These are phyloP conservation scores for Moelleriella libera DNA, from an alignment of 2,329 filamentous ascomycete genomes.

Conservation along the genomic window DNA sequence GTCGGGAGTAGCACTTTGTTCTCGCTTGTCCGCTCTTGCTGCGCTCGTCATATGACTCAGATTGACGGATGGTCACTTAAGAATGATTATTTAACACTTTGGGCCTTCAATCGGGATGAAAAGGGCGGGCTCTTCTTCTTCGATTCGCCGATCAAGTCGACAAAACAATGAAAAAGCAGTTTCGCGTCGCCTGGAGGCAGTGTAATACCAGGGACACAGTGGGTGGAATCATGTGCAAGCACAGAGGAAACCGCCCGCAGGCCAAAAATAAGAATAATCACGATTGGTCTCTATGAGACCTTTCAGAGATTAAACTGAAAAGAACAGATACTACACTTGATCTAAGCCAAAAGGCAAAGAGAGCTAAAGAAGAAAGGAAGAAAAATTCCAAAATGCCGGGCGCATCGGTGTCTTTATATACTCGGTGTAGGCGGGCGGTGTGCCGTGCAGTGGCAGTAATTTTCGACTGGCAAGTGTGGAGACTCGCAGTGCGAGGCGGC, in stretches of 20 bases:
- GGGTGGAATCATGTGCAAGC: constrained; percentile 24
- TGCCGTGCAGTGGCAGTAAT: constrained; percentile 5
- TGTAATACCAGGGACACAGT: constrained; percentile 32
- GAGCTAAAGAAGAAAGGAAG: constrained; percentile 24
- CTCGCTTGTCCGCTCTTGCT: too few species aligned
- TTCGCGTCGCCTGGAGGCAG: constrained; percentile 30
- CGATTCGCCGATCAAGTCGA: constrained; percentile 21
- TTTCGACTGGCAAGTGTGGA: background rate
- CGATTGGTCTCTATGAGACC: constrained; percentile 54
- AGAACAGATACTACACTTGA: constrained; percentile 96
- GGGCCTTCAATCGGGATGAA: background rate
- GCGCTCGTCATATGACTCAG: too few species aligned
- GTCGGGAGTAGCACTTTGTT: too few species aligned
- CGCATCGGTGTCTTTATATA: constrained; percentile 13
- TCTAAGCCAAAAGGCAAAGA: constrained; percentile 57
- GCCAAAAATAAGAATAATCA: constrained; percentile 64
- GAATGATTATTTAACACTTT: background rate
- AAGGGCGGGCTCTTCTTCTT: constrained; percentile 16
- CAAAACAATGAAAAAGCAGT: constrained; percentile 22
- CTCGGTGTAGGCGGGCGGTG: constrained; percentile 2
- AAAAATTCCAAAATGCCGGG: constrained; percentile 8
- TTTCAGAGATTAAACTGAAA: constrained; percentile 96
- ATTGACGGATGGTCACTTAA: too few species aligned
- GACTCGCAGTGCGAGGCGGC: background rate
- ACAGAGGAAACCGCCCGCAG: constrained; percentile 20